These are phyloP conservation scores for Nannizziopsis arthrosporioides DNA, from an alignment of 2,329 filamentous ascomycete genomes.

Conservation along the genomic window DNA sequence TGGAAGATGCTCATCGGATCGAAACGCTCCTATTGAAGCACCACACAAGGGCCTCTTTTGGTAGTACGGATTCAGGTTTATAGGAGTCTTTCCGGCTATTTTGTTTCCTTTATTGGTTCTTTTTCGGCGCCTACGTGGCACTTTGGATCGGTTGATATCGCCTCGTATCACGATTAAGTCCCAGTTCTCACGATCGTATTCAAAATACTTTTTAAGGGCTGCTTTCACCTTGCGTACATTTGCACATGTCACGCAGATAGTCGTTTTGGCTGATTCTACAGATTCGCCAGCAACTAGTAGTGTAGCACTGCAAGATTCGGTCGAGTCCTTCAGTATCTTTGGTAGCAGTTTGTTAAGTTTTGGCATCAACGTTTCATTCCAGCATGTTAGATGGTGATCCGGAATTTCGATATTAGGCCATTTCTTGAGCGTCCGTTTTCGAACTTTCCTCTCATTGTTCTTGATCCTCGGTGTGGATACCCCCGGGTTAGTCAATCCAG, in stretches of 20 bases:
- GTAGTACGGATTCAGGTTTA: constrained; percentile 55
- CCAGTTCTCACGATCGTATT: constrained; percentile 44
- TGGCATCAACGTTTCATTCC: constrained; percentile 48
- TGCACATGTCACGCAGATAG: constrained; percentile 52
- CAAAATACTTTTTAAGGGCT: constrained; percentile 46
- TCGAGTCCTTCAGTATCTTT: constrained; percentile 46
- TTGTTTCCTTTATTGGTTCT: constrained; percentile 26
- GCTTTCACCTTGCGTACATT: constrained; percentile 48
- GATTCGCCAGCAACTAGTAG: constrained; percentile 51
- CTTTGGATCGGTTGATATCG: constrained; percentile 45
- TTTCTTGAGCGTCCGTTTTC: constrained; percentile 35
- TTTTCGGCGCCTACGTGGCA: constrained; percentile 33
- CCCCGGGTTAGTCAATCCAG: constrained; percentile 19
- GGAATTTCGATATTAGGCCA: constrained; percentile 43
- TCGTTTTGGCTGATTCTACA: constrained; percentile 46
- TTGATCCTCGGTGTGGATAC: constrained; percentile 11
- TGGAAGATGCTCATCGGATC: constrained; percentile 71
- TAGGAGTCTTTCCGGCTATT: constrained; percentile 20
- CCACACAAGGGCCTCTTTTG: constrained; percentile 71
- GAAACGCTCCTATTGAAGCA: constrained; percentile 85
- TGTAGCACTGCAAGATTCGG: constrained; percentile 50
- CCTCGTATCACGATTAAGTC: constrained; percentile 51
- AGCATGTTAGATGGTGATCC: constrained; percentile 44
- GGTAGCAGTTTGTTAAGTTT: constrained; percentile 48
- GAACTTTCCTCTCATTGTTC: constrained; percentile 23